Percentiles rank a stretch among this genome's conserved stretches.
phyloP scores from a whole-genome alignment of 441 rosid genomes.

The Eutrema salsugineum region DNA sequence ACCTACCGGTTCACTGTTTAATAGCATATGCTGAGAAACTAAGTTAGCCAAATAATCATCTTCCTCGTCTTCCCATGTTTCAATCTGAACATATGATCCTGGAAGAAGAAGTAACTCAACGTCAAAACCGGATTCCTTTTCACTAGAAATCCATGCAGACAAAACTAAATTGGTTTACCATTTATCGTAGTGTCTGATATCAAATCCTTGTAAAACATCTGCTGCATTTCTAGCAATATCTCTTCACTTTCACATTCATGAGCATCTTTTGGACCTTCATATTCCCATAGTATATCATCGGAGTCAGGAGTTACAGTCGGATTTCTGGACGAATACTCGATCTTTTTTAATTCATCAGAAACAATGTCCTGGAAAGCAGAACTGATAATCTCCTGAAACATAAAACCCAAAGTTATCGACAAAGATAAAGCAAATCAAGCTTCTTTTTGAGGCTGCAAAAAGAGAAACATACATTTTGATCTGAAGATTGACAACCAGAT shows the following conservation, averaged over 20 bases:
- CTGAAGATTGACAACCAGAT: constrained; percentile 41
- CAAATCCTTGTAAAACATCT: constrained; percentile 82
- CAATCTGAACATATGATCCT: constrained; percentile 39
- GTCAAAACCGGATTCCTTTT: not conserved
- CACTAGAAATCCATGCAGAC: not conserved
- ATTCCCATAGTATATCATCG: constrained; percentile 78
- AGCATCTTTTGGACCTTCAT: constrained; percentile 61
- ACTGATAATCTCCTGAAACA: constrained; percentile 57
- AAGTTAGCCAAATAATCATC: constrained; percentile 87
- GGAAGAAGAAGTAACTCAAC: constrained; percentile 26
- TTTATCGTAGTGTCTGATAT: constrained; percentile 38
- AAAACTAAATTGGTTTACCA: not conserved
- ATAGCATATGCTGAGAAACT: constrained; percentile 69
- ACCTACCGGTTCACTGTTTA: constrained; percentile 58
- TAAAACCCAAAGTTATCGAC: not conserved
- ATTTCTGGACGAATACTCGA: constrained; percentile 42
- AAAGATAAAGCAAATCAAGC: not conserved
- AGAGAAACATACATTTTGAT: constrained; percentile 45
- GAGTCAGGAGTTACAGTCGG: constrained; percentile 13
- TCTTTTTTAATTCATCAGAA: constrained; percentile 62
- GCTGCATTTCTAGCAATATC: constrained; percentile 83
- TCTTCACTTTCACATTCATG: constrained; percentile 80
- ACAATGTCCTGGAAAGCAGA: constrained; percentile 68
- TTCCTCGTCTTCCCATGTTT: constrained; percentile 80
- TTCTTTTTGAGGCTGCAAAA: not conserved